phyloP scores from a whole-genome alignment of 2,329 filamentous ascomycete genomes.

The Penicillium sp. region DNA sequence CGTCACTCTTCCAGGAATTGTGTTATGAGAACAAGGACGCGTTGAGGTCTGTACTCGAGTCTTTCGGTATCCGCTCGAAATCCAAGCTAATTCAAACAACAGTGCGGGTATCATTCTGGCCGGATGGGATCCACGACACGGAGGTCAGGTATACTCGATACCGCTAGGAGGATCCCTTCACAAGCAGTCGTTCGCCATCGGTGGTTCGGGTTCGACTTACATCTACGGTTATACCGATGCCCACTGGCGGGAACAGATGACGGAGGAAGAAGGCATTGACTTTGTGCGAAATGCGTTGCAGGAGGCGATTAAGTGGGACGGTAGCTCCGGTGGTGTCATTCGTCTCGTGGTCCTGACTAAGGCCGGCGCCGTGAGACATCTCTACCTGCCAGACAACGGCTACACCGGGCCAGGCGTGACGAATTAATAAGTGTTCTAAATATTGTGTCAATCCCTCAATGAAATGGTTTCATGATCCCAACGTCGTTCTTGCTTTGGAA shows the following conservation, averaged over 20 bases:
- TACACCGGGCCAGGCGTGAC: slow-evolving; percentile 71
- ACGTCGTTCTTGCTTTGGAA: neutral
- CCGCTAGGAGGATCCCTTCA: slow-evolving; percentile 94
- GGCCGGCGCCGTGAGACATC: slow-evolving; percentile 83
- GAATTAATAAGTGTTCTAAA: slow-evolving; percentile 31
- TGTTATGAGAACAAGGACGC: slow-evolving; percentile 97
- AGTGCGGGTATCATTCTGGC: slow-evolving; percentile 97
- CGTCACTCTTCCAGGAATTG: slow-evolving; percentile 94
- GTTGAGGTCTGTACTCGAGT: slow-evolving; percentile 64
- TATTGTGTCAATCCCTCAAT: slow-evolving; percentile 18
- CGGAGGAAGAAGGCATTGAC: slow-evolving; percentile 80
- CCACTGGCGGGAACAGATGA: slow-evolving; percentile 94
- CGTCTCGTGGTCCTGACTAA: slow-evolving; percentile 94
- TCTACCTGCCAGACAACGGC: slow-evolving; percentile 90
- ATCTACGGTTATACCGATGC: slow-evolving; percentile 99
- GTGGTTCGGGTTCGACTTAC: slow-evolving; percentile 95
- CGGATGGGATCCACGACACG: slow-evolving; percentile 93
- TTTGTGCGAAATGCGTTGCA: slow-evolving; percentile 90
- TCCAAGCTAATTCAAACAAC: slow-evolving; percentile 4
- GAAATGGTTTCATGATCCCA: slow-evolving; percentile 18
- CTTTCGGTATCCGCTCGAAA: neutral
- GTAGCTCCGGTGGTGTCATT: slow-evolving; percentile 96
- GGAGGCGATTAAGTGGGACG: slow-evolving; percentile 99
- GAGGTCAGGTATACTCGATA: slow-evolving; percentile 96
- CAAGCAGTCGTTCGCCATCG: slow-evolving; percentile 95